A percentile compares a stretch with the other conserved stretches of the same genome.
Conservation (phyloP, 1,284 basidiomycete genomes). For the Thelephora terrestris region DNA sequence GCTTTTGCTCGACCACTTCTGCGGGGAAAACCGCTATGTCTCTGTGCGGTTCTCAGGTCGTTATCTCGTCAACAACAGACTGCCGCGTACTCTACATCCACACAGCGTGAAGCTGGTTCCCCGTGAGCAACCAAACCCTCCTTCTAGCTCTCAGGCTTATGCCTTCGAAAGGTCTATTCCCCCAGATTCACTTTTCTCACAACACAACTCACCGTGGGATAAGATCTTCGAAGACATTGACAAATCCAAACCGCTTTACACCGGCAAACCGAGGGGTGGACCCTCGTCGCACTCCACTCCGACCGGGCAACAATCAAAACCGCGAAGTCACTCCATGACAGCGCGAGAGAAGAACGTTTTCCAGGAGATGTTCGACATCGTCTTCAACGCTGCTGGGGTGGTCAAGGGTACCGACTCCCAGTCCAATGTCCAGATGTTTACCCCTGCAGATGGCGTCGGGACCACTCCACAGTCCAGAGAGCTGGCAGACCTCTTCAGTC, state of each 20-base stretch:
- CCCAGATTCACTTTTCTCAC: constrained; percentile 18
- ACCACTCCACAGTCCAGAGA: constrained; percentile 10
- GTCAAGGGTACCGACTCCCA: constrained; percentile 15
- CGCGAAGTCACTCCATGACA: constrained; percentile 51
- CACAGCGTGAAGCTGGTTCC: too few species aligned
- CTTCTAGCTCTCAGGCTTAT: neutral
- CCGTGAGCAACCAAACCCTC: too few species aligned
- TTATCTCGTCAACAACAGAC: too few species aligned
- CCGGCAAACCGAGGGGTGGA: constrained; percentile 5
- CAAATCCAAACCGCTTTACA: constrained; percentile 16
- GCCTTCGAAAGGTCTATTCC: neutral
- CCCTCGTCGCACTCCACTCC: constrained; percentile 4
- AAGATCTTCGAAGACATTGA: constrained; percentile 40
- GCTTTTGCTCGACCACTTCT: too few species aligned
- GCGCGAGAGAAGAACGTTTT: constrained; percentile 54
- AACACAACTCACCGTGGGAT: constrained; percentile 39
- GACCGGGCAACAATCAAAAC: constrained; percentile 1
- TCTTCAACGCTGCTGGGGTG: constrained; percentile 47
- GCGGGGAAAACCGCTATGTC: too few species aligned
- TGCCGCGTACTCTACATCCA: too few species aligned
- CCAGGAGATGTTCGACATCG: constrained; percentile 62
- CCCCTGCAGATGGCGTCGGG: constrained; percentile 12
- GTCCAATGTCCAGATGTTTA: neutral
- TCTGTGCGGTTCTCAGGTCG: too few species aligned
- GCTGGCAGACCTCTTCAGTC: constrained; percentile 25